These are phyloP conservation scores for Podosphaera aphanis DNA, from an alignment of 2,329 filamentous ascomycete genomes.

Conservation along the genomic window DNA sequence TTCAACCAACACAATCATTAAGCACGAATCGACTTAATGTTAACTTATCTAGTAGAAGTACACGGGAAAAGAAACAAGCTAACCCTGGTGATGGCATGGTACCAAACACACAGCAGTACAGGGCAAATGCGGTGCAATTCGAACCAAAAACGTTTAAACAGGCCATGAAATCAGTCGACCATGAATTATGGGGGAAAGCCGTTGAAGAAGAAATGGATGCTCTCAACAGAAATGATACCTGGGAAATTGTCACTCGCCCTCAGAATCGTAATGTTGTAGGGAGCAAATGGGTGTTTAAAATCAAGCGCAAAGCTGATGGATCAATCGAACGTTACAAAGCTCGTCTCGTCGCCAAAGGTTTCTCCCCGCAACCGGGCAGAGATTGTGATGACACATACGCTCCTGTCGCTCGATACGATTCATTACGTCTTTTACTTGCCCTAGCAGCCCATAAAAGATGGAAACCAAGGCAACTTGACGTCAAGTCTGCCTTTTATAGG, in stretches of 20 bases:
- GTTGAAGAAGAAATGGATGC: slow-evolving; percentile 1
- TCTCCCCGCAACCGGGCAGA: background rate
- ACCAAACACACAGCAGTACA: background rate
- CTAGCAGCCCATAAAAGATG: slow-evolving; percentile 1
- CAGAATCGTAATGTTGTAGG: no score
- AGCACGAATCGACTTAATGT: no score
- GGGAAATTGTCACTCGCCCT: no score
- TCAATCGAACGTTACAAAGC: no score
- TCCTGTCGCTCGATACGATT: background rate
- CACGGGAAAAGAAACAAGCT: background rate
- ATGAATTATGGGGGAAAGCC: background rate
- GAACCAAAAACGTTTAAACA: background rate
- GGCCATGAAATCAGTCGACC: background rate
- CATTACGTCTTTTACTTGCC: background rate
- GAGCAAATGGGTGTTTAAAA: no score
- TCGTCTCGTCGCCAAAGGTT: background rate
- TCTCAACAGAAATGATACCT: background rate
- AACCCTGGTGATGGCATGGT: no score
- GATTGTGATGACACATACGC: background rate
- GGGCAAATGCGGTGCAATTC: background rate
- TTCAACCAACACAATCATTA: no score
- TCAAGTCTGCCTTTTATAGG: background rate
- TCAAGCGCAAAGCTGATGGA: no score
- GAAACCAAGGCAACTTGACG: background rate
- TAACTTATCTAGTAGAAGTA: background rate